These are phyloP conservation scores for Echinosophora koreensis DNA, from an alignment of 306 rosid species.

Conservation along the genomic window DNA sequence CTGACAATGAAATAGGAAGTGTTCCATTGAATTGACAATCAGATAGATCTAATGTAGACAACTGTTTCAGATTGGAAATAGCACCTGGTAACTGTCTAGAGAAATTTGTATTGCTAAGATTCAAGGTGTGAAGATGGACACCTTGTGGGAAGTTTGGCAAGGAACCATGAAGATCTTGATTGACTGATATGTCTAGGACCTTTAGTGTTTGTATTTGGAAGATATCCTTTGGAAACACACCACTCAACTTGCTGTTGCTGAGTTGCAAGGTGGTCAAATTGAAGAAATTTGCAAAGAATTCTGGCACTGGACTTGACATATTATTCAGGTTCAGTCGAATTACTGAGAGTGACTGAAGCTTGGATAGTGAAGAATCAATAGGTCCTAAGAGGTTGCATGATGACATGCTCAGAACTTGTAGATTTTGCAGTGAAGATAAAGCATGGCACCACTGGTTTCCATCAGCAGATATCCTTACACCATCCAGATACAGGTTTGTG, in stretches of 20 bases:
- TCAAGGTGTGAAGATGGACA: slow-evolving; percentile 34
- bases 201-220: slow-evolving; percentile 36
- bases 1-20: slow-evolving; percentile 35
- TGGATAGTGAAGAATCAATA: slow-evolving; percentile 39
- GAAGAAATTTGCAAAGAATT: slow-evolving; percentile 26
- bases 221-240: slow-evolving; percentile 35
- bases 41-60: slow-evolving; percentile 41
- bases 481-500: slow-evolving; percentile 50
- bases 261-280: slow-evolving; percentile 38
- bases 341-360: not conserved
- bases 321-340: slow-evolving; percentile 28
- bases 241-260: not conserved
- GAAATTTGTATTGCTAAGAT: slow-evolving; percentile 33
- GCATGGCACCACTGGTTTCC: slow-evolving; percentile 57
- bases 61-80: slow-evolving; percentile 24
- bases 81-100: slow-evolving; percentile 38
- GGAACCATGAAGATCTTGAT: slow-evolving; percentile 33
- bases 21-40: slow-evolving; percentile 30
- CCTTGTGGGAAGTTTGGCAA: slow-evolving; percentile 40
- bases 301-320: slow-evolving; percentile 37
- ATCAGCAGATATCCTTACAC: slow-evolving; percentile 38
- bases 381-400: slow-evolving; percentile 44
- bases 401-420: slow-evolving; percentile 47
- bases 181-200: slow-evolving; percentile 36
- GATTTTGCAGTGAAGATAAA: slow-evolving; percentile 6